Percentiles rank a stretch among this genome's conserved stretches.
These are phyloP conservation scores for Bombardia bombarda DNA, from an alignment of 495 filamentous ascomycete species.

Conservation along the genomic window DNA sequence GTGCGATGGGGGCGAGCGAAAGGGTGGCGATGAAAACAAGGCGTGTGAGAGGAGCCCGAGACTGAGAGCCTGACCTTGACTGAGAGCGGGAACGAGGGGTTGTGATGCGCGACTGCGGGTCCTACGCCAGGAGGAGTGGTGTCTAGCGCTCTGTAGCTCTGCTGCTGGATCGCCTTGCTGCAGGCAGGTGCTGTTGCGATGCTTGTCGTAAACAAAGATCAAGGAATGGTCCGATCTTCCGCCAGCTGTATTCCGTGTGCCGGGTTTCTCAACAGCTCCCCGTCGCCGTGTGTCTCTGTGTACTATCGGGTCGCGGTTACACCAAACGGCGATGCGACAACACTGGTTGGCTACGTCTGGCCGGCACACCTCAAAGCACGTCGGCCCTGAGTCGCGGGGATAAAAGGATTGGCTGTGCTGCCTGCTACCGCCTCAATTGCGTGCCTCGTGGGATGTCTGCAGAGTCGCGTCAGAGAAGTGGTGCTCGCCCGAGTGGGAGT, in stretches of 20 bases:
- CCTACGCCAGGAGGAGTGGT: slow-evolving; percentile 13
- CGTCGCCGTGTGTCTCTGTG: slow-evolving; percentile 17
- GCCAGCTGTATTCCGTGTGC: slow-evolving; percentile 14
- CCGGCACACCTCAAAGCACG: slow-evolving; percentile 14
- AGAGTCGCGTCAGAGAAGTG: slow-evolving; percentile 29
- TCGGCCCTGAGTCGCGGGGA: slow-evolving; percentile 11
- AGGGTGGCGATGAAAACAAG: slow-evolving; percentile 16
- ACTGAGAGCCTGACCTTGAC: slow-evolving; percentile 21
- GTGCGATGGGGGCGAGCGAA: slow-evolving; percentile 1
- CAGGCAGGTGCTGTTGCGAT: too few species aligned
- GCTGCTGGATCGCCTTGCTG: slow-evolving; percentile 23
- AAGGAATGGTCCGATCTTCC: slow-evolving; percentile 5
- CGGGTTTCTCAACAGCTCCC: slow-evolving; percentile 15
- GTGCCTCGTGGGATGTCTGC: slow-evolving; percentile 26
- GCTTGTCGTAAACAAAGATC: slow-evolving; percentile 6
- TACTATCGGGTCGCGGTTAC: slow-evolving; percentile 22
- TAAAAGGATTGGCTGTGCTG: slow-evolving; percentile 21
- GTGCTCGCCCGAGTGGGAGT: slow-evolving; percentile 6
- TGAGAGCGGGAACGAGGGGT: slow-evolving; percentile 15
- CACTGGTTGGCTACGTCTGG: slow-evolving; percentile 23
- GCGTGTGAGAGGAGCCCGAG: slow-evolving; percentile 13
- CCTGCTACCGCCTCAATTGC: slow-evolving; percentile 10
- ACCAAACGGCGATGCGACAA: slow-evolving; percentile 20
- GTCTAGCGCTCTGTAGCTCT: slow-evolving; percentile 15
- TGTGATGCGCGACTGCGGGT: slow-evolving; percentile 20